Conservation (phyloP, 371 early-diverging fungal genomes). For the Dinochytrium kinnereticum region DNA sequence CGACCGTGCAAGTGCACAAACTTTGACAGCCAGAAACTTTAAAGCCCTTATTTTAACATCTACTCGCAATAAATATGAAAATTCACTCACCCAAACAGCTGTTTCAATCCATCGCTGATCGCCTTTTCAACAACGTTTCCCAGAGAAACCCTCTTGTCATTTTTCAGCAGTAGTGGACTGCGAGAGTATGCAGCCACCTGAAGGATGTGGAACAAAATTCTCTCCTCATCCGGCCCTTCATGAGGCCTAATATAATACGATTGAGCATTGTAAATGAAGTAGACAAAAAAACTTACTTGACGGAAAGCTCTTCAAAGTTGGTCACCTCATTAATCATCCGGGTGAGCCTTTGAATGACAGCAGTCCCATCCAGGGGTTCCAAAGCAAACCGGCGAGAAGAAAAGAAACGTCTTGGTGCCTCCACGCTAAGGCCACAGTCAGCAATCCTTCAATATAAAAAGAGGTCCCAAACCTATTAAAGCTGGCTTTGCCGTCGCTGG, state of each 20-base stretch:
- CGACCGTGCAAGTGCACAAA: conserved; percentile 8
- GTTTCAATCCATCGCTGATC: conserved; percentile 1
- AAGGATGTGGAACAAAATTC: background rate
- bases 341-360: background rate
- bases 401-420: background rate
- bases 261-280: background rate
- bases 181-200: background rate
- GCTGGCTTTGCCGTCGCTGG: too few relatives aligned
- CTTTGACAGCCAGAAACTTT: conserved; percentile 11
- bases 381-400: background rate
- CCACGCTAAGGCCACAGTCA: background rate
- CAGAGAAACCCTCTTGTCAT: background rate
- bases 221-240: background rate
- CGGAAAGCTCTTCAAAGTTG: background rate
- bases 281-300: background rate
- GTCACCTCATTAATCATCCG: background rate
- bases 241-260: background rate
- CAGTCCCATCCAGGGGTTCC: background rate
- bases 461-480: too few relatives aligned
- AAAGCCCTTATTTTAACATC: background rate
- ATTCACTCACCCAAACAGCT: conserved; percentile 1
- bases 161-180: background rate
- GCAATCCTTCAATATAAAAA: background rate
- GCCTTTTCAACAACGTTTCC: background rate
- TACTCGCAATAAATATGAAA: background rate